Evolutionary conservation across 169 alveolate species (phyloP).

Genomic region (Plasmodium gaboni): DNA sequence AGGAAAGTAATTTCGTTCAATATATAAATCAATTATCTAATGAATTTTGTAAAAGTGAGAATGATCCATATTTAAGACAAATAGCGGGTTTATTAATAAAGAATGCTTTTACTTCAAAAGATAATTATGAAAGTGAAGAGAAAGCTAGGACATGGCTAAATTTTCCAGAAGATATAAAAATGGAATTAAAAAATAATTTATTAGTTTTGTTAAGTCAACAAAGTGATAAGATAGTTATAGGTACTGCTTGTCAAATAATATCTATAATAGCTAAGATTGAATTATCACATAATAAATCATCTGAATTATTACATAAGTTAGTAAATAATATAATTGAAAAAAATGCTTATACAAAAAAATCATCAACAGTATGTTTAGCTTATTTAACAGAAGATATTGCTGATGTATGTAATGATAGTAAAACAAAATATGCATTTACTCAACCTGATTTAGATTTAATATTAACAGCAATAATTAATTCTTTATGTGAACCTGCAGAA

Average conservation of each 20-base stretch:
- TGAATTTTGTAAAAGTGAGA: constrained; percentile 83
- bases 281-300: constrained; percentile 88
- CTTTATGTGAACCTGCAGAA: constrained; percentile 81
- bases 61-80: constrained; percentile 84
- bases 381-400: constrained; percentile 90
- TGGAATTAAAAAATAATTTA: constrained; percentile 83
- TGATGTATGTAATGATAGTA: constrained; percentile 80
- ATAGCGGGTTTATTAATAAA: constrained; percentile 89
- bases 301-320: constrained; percentile 87
- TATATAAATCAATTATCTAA: constrained; percentile 83
- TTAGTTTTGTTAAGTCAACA: constrained; percentile 83
- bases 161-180: constrained; percentile 83
- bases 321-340: constrained; percentile 84
- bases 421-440: constrained; percentile 80
- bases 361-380: constrained; percentile 86
- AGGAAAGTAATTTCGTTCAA: constrained; percentile 82
- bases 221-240: constrained; percentile 84
- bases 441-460: constrained; percentile 79
- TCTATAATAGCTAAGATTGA: constrained; percentile 89
- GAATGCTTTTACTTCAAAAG: constrained; percentile 87
- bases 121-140: constrained; percentile 84
- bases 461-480: constrained; percentile 84
- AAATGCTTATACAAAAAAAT: constrained; percentile 86
- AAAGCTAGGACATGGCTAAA: constrained; percentile 82
- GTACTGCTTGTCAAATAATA: constrained; percentile 90